Evolutionary conservation across 441 rosid species (phyloP), one percentile per base, ranked within the genome.

Genomic region (Syzygium malaccense): DNA sequence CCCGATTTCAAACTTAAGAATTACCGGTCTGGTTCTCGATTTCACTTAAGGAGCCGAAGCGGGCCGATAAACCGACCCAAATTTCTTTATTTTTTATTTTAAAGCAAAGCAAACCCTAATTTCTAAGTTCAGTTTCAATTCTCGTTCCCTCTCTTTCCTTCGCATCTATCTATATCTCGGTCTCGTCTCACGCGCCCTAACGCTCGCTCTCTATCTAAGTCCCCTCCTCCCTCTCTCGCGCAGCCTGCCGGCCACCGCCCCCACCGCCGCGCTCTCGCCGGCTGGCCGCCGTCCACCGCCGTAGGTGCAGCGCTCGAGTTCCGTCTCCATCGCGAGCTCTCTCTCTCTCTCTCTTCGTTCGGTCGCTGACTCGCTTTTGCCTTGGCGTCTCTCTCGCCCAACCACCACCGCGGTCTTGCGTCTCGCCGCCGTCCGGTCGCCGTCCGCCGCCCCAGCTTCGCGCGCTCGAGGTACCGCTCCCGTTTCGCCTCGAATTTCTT

Each of bases 81-180:
- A 60, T 60, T 60, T 60, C 1, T 60, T 60, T 13, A 25, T 57
- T 28, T 60, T 0, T 0, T 10, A 13, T 28, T 60, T 60, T 28
- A 8, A 28, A 60, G 68, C 66, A 3, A 28, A 14, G 33, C 33
- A 60, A 60, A 60, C 68, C 66, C 68, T 60, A 60, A 60, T 60
- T 60, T 60, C 33, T 60, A 1, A 28, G 25, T 0, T 13, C 6
- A 33, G 32, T 15, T 2, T 14, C 71, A 7, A 62, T n/a, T n/a
- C 18, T 62, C 68, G 0, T 62, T 62, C 4, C 10, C 71, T 17
- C 30, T 14, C 10, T 7, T 0, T 0, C 15, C n/a, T 60, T 60
- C 9, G 68, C 5, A 1, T 62, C 71, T 17, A 32, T 1, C 19
- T 62, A 62, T 62, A 62, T 62, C 68, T 45, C 10, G 48, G 48